A percentile compares a stretch with the other conserved stretches of the same genome.
Conservation (phyloP, 495 filamentous ascomycete species). For the Elasticomyces elasticus region DNA sequence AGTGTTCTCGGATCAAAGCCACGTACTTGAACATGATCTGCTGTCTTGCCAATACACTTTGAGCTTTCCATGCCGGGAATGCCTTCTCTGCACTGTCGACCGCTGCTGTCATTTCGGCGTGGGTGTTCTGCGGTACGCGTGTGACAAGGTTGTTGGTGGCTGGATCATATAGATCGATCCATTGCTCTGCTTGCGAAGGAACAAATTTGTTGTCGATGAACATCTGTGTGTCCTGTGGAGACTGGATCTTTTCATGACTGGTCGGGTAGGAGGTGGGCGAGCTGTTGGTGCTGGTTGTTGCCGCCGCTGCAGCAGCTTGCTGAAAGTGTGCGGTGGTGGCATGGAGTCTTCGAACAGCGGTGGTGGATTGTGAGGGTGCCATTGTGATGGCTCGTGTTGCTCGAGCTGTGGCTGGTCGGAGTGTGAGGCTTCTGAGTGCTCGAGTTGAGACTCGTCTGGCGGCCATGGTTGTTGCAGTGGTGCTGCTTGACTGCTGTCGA, state of each 20-base stretch:
- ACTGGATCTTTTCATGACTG: constrained; percentile 66
- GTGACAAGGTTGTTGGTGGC: constrained; percentile 98
- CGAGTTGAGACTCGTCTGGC: constrained; percentile 23
- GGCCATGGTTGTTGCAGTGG: constrained; percentile 18
- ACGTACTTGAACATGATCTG: constrained; percentile 98
- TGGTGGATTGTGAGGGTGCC: constrained; percentile 21
- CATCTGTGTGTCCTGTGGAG: constrained; percentile 71
- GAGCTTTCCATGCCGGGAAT: constrained; percentile 78
- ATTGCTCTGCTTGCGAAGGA: constrained; percentile 60
- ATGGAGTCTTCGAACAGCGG: constrained; percentile 31
- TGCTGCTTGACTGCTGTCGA: no score
- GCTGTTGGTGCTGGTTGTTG: constrained; percentile 46
- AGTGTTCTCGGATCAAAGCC: constrained; percentile 78
- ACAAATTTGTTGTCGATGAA: constrained; percentile 90
- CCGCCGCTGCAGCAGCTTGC: constrained; percentile 28
- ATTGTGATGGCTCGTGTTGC: constrained; percentile 25
- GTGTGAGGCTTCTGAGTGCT: constrained; percentile 19
- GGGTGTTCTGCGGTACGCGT: constrained; percentile 90
- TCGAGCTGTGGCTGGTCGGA: constrained; percentile 4
- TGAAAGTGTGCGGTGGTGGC: constrained; percentile 31
- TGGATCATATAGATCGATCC: constrained; percentile 90
- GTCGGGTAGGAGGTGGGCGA: constrained; percentile 65
- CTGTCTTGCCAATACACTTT: constrained; percentile 74
- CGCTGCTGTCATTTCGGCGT: constrained; percentile 78
- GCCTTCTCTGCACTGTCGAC: constrained; percentile 82